These are phyloP conservation scores for Coniochaeta prunicola DNA, from an alignment of 2,329 filamentous ascomycete genomes.

Conservation along the genomic window DNA sequence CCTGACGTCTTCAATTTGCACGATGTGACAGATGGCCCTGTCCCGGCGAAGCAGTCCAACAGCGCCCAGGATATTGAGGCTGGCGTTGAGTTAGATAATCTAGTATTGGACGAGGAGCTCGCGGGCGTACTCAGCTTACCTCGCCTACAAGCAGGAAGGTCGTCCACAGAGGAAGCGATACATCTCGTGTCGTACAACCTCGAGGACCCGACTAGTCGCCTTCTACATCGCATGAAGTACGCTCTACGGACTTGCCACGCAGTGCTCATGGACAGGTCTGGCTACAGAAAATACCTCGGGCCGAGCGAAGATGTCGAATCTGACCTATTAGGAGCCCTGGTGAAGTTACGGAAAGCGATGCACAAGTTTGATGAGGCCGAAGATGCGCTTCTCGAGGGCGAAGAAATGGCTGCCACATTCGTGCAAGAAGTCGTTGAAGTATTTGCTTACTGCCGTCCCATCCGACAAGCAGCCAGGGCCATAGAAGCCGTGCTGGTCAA, in stretches of 20 bases:
- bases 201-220: slow-evolving; percentile 35
- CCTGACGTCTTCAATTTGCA: slow-evolving; percentile 1
- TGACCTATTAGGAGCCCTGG: slow-evolving; percentile 30
- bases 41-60: not conserved
- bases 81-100: not conserved
- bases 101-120: not conserved
- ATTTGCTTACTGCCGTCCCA: slow-evolving; percentile 47
- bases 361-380: slow-evolving; percentile 40
- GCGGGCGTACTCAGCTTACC: not conserved
- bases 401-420: slow-evolving; percentile 35
- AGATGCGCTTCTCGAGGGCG: slow-evolving; percentile 35
- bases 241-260: slow-evolving; percentile 40
- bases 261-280: slow-evolving; percentile 45
- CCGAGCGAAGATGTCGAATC: slow-evolving; percentile 32
- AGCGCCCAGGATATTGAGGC: not conserved
- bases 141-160: not conserved
- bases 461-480: slow-evolving; percentile 42
- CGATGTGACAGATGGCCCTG: not conserved
- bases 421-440: slow-evolving; percentile 43
- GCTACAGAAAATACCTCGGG: slow-evolving; percentile 39
- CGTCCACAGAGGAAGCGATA: slow-evolving; percentile 35
- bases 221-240: slow-evolving; percentile 38
- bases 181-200: slow-evolving; percentile 20
- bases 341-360: slow-evolving; percentile 33
- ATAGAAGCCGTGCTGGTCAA: slow-evolving; percentile 39